Conservation (phyloP, 495 filamentous ascomycete genomes). For the Aspergillus mulundensis region DNA sequence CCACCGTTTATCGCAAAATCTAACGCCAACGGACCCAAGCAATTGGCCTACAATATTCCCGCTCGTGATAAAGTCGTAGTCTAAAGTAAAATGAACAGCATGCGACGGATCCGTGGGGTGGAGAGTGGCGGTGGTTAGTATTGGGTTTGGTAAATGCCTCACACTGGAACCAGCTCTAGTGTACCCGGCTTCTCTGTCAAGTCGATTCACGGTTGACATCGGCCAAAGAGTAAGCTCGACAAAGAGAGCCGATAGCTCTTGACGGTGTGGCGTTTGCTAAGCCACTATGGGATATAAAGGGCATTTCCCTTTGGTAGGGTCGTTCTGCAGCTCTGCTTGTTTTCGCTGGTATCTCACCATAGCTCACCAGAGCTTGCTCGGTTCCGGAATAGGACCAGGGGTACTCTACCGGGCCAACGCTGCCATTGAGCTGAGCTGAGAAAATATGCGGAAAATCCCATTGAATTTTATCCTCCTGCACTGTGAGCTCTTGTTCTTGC, state of each 20-base stretch:
- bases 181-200: no score
- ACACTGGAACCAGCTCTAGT: not conserved
- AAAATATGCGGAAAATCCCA: slow-evolving; percentile 26
- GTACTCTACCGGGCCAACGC: no score
- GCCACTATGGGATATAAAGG: not conserved
- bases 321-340: no score
- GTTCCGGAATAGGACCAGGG: no score
- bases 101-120: not conserved
- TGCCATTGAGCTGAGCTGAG: not conserved
- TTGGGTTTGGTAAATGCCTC: slow-evolving; percentile 15
- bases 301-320: no score
- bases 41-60: slow-evolving; percentile 14
- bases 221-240: not conserved
- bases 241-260: no score
- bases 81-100: not conserved
- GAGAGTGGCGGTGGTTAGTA: not conserved
- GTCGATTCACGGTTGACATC: not conserved
- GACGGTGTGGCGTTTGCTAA: not conserved
- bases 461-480: slow-evolving; percentile 71
- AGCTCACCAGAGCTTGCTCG: not conserved
- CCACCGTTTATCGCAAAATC: not conserved
- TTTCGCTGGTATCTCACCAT: no score
- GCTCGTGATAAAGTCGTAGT: slow-evolving; percentile 8
- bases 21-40: not conserved
- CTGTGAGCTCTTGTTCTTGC: slow-evolving; percentile 27